Base-by-base conservation (phyloP, 2,329 filamentous ascomycete genomes). In the Nothophaeocryptopus gaeumannii region DNA sequence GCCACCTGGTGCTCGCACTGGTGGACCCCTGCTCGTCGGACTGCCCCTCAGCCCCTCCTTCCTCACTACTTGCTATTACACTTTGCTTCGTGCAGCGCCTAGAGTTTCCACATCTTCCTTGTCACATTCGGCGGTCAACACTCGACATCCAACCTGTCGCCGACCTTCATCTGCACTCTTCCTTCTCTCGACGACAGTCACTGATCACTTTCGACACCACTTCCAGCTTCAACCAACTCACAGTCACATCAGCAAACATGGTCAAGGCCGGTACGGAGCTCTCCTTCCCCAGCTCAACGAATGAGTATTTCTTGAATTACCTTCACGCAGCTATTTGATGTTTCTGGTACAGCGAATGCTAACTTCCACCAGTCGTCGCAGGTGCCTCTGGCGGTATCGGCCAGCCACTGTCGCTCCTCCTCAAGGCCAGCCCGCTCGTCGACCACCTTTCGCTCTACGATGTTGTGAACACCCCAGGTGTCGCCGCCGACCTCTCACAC, bases 321-420 rank as follows among this genome's bases (percentile, higher is more conserved):
- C 44, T 39, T 11, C 33, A n/a, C 50, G 42, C 41, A 31, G 50
- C 45, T 38, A 36, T 16, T 31, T n/a, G 8, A 9, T 16, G 36
- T 10, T 29, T 36, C 11, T 29, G 14, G 13, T 20, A 33, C 9
- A 14, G 12, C 39, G 26, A 36, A 11, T 39, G 26, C 36, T 37
- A 37, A 34, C 31, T 26, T 26, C 20, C 14, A 31, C 46, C 61
- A 81, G 80, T 79, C 70, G 92, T 99, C 78, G 90, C 93, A 76
- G 93, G 93, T 76, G 93, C 92, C 71, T 85, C 92, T 73, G 93
- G 93, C 77, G 93, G 93, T 78, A 99, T 99, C 84, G 93, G 92
- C 74, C 92, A 96, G 91, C 93, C 93, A 63, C 82, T 99, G 67
- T 99, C 93, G 60, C 88, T 99, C 62, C 87, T 99, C 65, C 82